A percentile compares a stretch with the other conserved stretches of the same genome.
Evolutionary conservation across 768 basidiomycete genomes (phyloP).

Genomic region (Lactarius akahatsu): DNA sequence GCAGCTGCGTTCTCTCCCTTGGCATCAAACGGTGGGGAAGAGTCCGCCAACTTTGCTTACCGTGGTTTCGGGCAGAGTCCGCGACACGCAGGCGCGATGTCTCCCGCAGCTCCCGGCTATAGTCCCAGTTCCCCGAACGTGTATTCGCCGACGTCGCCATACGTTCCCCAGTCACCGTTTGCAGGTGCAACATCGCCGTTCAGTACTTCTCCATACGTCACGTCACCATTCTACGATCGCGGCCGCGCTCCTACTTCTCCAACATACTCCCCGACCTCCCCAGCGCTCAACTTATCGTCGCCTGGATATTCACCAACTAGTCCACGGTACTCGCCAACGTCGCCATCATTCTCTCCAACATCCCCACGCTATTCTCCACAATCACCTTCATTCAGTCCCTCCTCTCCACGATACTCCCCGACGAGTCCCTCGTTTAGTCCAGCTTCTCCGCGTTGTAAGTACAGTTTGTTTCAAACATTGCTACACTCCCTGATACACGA

Average conservation of each 20-base stretch:
- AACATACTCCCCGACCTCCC: conserved; percentile 86
- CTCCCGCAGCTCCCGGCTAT: conserved; percentile 83
- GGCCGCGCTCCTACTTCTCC: conserved; percentile 72
- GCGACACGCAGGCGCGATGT: conserved; percentile 80
- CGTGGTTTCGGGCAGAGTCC: conserved; percentile 86
- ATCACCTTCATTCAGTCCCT: conserved; percentile 88
- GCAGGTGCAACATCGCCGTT: conserved; percentile 81
- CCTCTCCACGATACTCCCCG: conserved; percentile 87
- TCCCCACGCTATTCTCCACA: conserved; percentile 91
- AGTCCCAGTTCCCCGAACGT: conserved; percentile 89
- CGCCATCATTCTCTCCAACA: conserved; percentile 83
- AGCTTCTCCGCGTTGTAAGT: conserved; percentile 83
- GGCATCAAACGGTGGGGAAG: conserved; percentile 79
- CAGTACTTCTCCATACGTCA: conserved; percentile 75
- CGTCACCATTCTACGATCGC: conserved; percentile 78
- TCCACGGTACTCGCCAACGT: conserved; percentile 83
- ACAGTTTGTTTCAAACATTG: conserved; percentile 27
- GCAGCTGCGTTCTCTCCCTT: conserved; percentile 94
- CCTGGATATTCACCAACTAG: conserved; percentile 69
- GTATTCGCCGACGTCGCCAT: conserved; percentile 89
- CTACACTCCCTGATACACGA: conserved; percentile 12
- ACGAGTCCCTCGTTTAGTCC: conserved; percentile 87
- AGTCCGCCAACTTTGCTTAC: conserved; percentile 70
- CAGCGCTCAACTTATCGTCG: conserved; percentile 76
- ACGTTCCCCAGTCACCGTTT: conserved; percentile 83